phyloP scores from a whole-genome alignment of 768 basidiomycete species.

The Mycena vitilis region DNA sequence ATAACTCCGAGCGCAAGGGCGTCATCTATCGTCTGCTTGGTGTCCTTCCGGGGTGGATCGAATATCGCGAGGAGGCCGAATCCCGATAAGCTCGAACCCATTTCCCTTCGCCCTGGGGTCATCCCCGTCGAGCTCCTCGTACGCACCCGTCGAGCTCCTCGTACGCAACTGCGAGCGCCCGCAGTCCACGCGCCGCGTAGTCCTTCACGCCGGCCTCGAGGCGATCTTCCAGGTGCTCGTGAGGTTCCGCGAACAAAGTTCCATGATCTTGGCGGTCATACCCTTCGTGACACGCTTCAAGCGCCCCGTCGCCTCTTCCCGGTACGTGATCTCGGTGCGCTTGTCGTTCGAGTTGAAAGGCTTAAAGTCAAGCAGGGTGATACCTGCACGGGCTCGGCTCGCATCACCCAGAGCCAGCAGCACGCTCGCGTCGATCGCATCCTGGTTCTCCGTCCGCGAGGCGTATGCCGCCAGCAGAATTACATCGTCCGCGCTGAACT shows the following conservation, averaged over 20 bases:
- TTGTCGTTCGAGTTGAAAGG: slow-evolving; percentile 99
- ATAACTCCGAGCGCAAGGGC: slow-evolving; percentile 94
- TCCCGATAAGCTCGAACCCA: slow-evolving; percentile 96
- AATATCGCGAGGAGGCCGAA: slow-evolving; percentile 97
- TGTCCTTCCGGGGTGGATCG: slow-evolving; percentile 97
- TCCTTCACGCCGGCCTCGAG: slow-evolving; percentile 97
- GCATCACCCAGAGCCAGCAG: slow-evolving; percentile 82
- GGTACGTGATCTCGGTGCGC: slow-evolving; percentile 98
- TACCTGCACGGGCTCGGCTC: slow-evolving; percentile 84
- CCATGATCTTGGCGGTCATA: slow-evolving; percentile 99
- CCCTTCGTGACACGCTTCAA: slow-evolving; percentile 99
- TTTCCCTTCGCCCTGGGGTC: slow-evolving; percentile 89
- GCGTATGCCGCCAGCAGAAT: slow-evolving; percentile 95
- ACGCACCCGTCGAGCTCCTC: slow-evolving; percentile 92
- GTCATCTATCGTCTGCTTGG: slow-evolving; percentile 99
- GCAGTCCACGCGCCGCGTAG: slow-evolving; percentile 96
- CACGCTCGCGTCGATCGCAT: slow-evolving; percentile 93
- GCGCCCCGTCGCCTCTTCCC: slow-evolving; percentile 87
- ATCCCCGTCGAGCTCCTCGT: slow-evolving; percentile 89
- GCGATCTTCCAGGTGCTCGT: slow-evolving; percentile 89
- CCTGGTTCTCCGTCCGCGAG: slow-evolving; percentile 98
- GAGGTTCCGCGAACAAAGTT: slow-evolving; percentile 97
- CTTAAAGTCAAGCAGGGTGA: slow-evolving; percentile 98
- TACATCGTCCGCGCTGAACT: slow-evolving; percentile 92
- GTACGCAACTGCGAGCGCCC: slow-evolving; percentile 94